Evolutionary conservation across 352 stramenopile species (phyloP), one percentile per base, ranked within the genome.

Genomic region (Blastocystis hominis): DNA sequence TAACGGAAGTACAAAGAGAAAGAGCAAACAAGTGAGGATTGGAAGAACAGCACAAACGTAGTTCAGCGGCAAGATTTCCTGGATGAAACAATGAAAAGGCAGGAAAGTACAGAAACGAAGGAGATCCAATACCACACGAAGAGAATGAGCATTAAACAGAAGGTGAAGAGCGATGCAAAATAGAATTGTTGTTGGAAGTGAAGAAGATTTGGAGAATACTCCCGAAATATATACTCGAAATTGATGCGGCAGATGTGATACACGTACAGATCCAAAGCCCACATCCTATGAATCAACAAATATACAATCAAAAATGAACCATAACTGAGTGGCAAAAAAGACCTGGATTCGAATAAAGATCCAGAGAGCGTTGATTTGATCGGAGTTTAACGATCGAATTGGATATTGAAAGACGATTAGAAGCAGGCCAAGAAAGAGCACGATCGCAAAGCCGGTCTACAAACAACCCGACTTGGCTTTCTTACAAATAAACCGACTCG

Each of bases 191-290:
- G 72, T n/a, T 84, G 72, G 34, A 69, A 84, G 50, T 87, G 77
- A 20, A 87, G 62, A 6, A 87, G 62, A n/a, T 46, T 59, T 15
- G 77, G 77, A 40, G 62, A 15, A 64, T 87, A 87, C 20, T 75
- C 55, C 20, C 53, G 53, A 44, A 87, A 87, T 20, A 87, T 87
- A 34, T 63, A 87, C 47, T 87, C 62, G 42, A 64, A 87, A 44
- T 87, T 87, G 46, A 87, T 87, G 7, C 46, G 17, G 55, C 70
- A 75, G 66, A 64, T 62, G 34, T 87, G 62, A 30, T 78, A 87
- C 17, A 87, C 77, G 44, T 68, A 87, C 44, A 75, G 47, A 77
- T 87, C 77, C 20, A 87, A 53, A 10, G 38, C 55, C 77, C 77
- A 87, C 77, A 87, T 87, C 77, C 77, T 87, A 87, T 3, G 44